Evolutionary conservation across 2,329 filamentous ascomycete species (phyloP), one percentile per base, ranked within the genome.

Genomic region (Aspergillus sp.): DNA sequence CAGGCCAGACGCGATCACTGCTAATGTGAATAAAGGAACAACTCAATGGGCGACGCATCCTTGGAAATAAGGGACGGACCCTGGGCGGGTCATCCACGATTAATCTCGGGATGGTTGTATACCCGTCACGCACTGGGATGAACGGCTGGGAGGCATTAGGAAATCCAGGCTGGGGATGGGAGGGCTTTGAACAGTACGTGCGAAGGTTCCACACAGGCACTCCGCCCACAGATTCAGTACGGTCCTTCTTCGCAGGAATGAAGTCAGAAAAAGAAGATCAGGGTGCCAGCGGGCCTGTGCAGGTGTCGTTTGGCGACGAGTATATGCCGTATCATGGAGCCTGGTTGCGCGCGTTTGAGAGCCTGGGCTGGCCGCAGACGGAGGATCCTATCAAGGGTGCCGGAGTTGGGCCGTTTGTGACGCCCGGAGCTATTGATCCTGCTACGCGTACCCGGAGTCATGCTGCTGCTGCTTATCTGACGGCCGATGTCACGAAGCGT

Each of bases 51-150:
- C 74, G 78, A 1, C 62, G 71, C 3, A 75, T 81, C 12, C 53
- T 66, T 2, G 76, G 79, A 36, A 75, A 75, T 26, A 73, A 79
- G 5, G 81, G 79, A 34, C 79, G 79, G 50, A 77, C 81, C 0
- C 71, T 84, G 0, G 81, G 81, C 5, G 81, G 81, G 9, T 78
- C 76, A 13, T 78, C 71, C 9, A 73, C 78, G 0, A 58, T 82
- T 30, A 81, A 82, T 59, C 76, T 79, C 34, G 69, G 67, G 15
- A 53, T 59, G 13, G 32, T 65, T 8, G 39, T 67, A 13, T 65
- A 64, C 22, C 65, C 65, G 4, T 55, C 57, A 4, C 63, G 65
- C n/a, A 64, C 68, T 0, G 78, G 79, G 39, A 79, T 80, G 47
- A 68, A 81, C 48, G 68, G 71, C 1, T 83, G 80, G 80, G 71